These are phyloP conservation scores for Chlamydomonas sp. DNA, from an alignment of 139 green algal genomes.

Conservation along the genomic window DNA sequence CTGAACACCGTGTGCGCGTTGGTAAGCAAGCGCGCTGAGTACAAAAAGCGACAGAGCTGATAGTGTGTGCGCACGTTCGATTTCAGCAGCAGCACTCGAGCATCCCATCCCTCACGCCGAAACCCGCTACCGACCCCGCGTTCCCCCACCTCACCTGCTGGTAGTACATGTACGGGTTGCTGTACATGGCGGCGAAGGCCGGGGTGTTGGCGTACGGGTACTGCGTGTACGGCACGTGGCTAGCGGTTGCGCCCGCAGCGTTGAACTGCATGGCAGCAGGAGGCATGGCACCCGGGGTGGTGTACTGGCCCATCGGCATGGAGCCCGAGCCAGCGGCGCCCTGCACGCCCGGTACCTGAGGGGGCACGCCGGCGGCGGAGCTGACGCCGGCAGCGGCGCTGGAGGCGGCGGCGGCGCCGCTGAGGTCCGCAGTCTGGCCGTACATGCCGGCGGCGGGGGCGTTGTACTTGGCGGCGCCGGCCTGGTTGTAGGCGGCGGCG, in stretches of 20 bases:
- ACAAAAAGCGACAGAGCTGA: no score
- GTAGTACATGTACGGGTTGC: conserved; percentile 32
- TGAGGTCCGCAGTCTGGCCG: conserved; percentile 18
- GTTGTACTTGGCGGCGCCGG: conserved; percentile 29
- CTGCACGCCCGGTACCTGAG: not conserved
- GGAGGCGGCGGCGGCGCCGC: not conserved
- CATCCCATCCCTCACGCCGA: no score
- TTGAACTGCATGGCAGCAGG: conserved; percentile 31
- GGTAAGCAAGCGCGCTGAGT: no score
- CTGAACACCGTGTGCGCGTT: no score
- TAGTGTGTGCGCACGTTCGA: no score
- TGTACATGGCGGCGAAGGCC: conserved; percentile 26
- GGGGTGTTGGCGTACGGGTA: conserved; percentile 15
- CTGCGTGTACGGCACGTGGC: conserved; percentile 29
- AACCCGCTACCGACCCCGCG: no score
- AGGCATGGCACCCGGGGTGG: not conserved
- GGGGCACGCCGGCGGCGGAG: not conserved
- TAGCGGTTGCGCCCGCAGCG: not conserved
- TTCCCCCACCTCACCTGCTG: not conserved
- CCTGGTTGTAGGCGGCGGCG: not conserved
- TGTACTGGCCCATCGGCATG: conserved; percentile 21
- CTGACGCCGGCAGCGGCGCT: not conserved
- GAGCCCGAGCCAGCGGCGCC: not conserved
- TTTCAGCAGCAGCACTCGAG: no score
- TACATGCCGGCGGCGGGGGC: conserved; percentile 20